A percentile compares a stretch with the other conserved stretches of the same genome.
These are phyloP conservation scores for Aureoboletus auriporus DNA, from an alignment of 768 basidiomycete species.

Conservation along the genomic window DNA sequence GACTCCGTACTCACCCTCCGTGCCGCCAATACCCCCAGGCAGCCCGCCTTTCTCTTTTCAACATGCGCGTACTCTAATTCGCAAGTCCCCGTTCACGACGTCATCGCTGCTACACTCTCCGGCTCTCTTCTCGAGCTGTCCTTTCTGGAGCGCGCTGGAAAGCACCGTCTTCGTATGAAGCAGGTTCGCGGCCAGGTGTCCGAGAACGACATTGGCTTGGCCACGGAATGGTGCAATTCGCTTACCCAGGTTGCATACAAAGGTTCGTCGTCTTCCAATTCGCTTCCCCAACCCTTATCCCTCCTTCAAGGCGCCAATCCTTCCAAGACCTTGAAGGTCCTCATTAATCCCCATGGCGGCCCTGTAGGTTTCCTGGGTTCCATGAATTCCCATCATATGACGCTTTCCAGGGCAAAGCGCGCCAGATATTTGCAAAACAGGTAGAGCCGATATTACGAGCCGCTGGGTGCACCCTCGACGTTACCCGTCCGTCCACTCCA, in stretches of 20 bases:
- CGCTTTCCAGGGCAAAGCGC: slow-evolving; percentile 54
- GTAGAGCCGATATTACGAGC: slow-evolving; percentile 72
- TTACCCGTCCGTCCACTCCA: slow-evolving; percentile 47
- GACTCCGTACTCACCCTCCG: slow-evolving; percentile 26
- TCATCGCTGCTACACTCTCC: slow-evolving; percentile 49
- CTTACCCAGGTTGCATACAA: slow-evolving; percentile 60
- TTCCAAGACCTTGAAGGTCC: slow-evolving; percentile 53
- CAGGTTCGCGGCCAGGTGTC: slow-evolving; percentile 41
- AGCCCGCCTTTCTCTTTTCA: slow-evolving; percentile 10
- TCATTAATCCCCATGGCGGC: slow-evolving; percentile 83
- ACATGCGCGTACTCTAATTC: slow-evolving; percentile 5
- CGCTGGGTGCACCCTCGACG: slow-evolving; percentile 59
- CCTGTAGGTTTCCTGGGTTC: slow-evolving; percentile 41
- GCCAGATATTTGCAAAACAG: slow-evolving; percentile 45
- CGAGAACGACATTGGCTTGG: slow-evolving; percentile 31
- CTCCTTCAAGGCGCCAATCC: slow-evolving; percentile 45
- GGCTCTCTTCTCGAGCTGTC: slow-evolving; percentile 42
- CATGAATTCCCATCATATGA: slow-evolving; percentile 1
- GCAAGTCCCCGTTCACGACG: slow-evolving; percentile 42
- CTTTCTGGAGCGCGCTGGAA: slow-evolving; percentile 46
- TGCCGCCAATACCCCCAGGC: slow-evolving; percentile 5
- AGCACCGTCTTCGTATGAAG: slow-evolving; percentile 34
- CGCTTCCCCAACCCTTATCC: background rate
- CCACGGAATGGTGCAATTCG: slow-evolving; percentile 49
- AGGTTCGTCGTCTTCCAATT: slow-evolving; percentile 32